phyloP scores from a whole-genome alignment of 306 rosid species.

The Vigna nakashimae region DNA sequence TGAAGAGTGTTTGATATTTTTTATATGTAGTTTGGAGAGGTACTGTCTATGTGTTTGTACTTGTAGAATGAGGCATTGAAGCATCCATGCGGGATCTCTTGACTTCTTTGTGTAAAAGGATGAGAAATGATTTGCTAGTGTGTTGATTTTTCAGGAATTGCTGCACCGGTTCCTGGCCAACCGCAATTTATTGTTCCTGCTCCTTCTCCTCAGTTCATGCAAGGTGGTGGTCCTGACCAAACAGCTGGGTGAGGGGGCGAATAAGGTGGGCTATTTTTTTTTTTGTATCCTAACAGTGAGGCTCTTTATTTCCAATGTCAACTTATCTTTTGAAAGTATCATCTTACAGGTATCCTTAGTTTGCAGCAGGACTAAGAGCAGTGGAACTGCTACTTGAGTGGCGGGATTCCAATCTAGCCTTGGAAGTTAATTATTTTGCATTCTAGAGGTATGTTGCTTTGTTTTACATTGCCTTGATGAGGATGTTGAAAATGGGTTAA shows the following conservation, averaged over 20 bases:
- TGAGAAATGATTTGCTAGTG: conserved; percentile 19
- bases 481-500: conserved; percentile 23
- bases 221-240: conserved; percentile 88
- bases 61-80: conserved; percentile 21
- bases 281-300: conserved; percentile 1
- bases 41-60: neutral
- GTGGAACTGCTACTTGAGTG: conserved; percentile 98
- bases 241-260: conserved; percentile 81
- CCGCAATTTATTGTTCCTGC: conserved; percentile 83
- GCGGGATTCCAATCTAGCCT: conserved; percentile 97
- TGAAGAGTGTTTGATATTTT: conserved; percentile 31
- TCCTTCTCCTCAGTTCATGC: conserved; percentile 75
- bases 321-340: conserved; percentile 34
- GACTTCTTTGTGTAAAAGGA: conserved; percentile 20
- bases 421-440: conserved; percentile 93
- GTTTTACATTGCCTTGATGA: conserved; percentile 13
- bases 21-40: neutral
- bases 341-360: conserved; percentile 73
- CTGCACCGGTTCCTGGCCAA: conserved; percentile 82
- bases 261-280: conserved; percentile 61
- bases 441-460: conserved; percentile 77
- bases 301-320: conserved; percentile 32
- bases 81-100: neutral
- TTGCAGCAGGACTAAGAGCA: conserved; percentile 99
- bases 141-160: conserved; percentile 64